Evolutionary conservation across 805 yeast genomes (phyloP), one percentile per base, ranked within the genome.

Genomic region (Cyberlindnera maclurae): DNA sequence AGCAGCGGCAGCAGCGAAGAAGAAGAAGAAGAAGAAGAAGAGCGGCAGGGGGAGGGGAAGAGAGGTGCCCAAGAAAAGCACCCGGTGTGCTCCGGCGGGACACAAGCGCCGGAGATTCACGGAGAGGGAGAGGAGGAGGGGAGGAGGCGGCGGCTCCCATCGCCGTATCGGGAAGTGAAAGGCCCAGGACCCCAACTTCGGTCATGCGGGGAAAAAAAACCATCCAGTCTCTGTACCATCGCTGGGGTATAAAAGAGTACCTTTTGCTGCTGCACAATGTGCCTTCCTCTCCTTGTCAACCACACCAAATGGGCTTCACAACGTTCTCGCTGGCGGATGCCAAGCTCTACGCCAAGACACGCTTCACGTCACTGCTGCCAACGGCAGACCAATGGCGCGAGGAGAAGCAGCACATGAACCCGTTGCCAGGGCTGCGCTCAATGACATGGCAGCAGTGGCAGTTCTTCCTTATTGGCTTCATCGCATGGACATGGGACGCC

Each of bases 401-500:
- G 44, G 69, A 37, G 62, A 65, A 56, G 49, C 49, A 40, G 67
- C 65, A 39, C 50, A 43, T 78, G 28, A 83, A 84, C 55, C 94
- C 94, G 2, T 56, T 84, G 43, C 77, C 77, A 2, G 74, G 75
- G 20, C 62, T 82, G 18, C 56, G 58, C 10, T 57, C 58, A 45
- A 65, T 82, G 52, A 67, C 65, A 28, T 57, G 66, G 39, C 65
- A 57, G 42, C 81, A 57, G 28, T 78, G 84, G 83, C 59, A 67
- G 33, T 73, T 68, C 58, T 75, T 76, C 50, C 29, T 59, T 15
- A 58, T 73, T 32, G 83, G 80, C 0, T 74, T 75, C 46, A 50
- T 60, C 38, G 76, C 74, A 15, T 78, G 84, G 84, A 65, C 80
- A 3, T 73, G 77, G 73, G 84, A 77, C 59, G 77, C 83, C 3